Conservation (phyloP, 768 basidiomycete genomes). For the Glaciozyma antarctica region DNA sequence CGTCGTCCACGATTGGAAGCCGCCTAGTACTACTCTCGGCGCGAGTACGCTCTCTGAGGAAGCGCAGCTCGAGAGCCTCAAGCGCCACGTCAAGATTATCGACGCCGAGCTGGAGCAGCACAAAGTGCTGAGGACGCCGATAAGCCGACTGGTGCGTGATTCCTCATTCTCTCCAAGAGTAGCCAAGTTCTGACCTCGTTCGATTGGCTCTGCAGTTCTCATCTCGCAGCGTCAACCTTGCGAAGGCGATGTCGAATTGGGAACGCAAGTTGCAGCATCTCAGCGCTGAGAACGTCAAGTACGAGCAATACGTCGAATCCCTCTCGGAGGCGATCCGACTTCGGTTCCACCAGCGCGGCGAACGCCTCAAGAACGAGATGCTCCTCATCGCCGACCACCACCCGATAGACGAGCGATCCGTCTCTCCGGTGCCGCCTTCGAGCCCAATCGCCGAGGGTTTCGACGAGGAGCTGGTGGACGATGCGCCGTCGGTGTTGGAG, state of each 20-base stretch:
- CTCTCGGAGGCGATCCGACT: constrained; percentile 71
- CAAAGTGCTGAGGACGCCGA: constrained; percentile 70
- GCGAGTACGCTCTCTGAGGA: constrained; percentile 85
- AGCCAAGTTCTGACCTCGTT: neutral
- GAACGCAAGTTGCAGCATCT: constrained; percentile 82
- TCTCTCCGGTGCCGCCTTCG: too few species aligned
- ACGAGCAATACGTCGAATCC: constrained; percentile 87
- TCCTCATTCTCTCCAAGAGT: neutral
- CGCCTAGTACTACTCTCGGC: constrained; percentile 72
- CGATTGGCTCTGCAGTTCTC: constrained; percentile 53
- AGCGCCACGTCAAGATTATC: constrained; percentile 65
- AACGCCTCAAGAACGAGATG: constrained; percentile 64
- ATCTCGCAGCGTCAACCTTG: constrained; percentile 59
- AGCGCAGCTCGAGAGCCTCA: constrained; percentile 76
- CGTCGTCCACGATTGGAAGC: constrained; percentile 86
- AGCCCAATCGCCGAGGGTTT: too few species aligned
- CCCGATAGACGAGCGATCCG: too few species aligned
- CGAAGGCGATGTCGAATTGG: constrained; percentile 77
- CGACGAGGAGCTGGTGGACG: too few species aligned
- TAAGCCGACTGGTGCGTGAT: constrained; percentile 60
- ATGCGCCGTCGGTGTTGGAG: too few species aligned
- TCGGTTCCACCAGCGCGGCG: constrained; percentile 78
- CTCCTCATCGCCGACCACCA: constrained; percentile 34
- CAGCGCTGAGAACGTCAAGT: constrained; percentile 86
- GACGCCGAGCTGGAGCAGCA: constrained; percentile 72